Percentiles rank a stretch among this genome's conserved stretches.
Conservation (phyloP, 2,329 filamentous ascomycete genomes). For the Iodosphaeria phyllophila region DNA sequence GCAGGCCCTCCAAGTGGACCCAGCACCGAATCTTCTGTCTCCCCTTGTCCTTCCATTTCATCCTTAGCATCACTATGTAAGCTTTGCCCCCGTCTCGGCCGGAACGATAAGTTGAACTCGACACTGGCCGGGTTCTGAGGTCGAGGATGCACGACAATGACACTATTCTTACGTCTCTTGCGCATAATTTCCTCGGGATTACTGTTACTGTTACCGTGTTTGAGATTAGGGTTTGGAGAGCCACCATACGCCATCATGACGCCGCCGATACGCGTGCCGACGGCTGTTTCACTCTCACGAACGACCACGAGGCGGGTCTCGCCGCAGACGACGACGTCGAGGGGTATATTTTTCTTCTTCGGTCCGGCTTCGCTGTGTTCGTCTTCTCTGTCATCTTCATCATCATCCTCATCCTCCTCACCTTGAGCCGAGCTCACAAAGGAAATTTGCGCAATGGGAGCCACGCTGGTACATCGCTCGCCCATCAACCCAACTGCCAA, state of each 20-base stretch:
- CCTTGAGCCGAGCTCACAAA: constrained; percentile 9
- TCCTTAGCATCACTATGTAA: too few relatives aligned
- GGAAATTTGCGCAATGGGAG: constrained; percentile 24
- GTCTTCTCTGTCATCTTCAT: too few relatives aligned
- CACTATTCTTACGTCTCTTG: constrained; percentile 20
- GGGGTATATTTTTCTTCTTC: constrained; percentile 28
- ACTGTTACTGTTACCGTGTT: too few relatives aligned
- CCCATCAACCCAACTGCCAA: constrained; percentile 33
- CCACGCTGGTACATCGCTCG: constrained; percentile 34
- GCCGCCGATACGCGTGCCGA: constrained; percentile 22
- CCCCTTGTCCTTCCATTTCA: too few relatives aligned
- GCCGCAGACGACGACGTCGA: constrained; percentile 34
- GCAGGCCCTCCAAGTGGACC: too few relatives aligned
- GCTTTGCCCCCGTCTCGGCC: constrained; percentile 10
- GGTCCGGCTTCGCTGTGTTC: too few relatives aligned
- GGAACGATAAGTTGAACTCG: constrained; percentile 27
- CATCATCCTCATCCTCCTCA: constrained; percentile 11
- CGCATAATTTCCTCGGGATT: too few relatives aligned
- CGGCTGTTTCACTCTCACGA: constrained; percentile 30
- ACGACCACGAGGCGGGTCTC: constrained; percentile 36
- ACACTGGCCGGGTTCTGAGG: constrained; percentile 20
- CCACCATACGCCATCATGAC: too few relatives aligned
- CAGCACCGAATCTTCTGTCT: too few relatives aligned
- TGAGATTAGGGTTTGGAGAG: too few relatives aligned
- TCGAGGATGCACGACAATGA: constrained; percentile 35